Evolutionary conservation across 1,284 basidiomycete genomes (phyloP).

Genomic region (Neonothopanus nambi): DNA sequence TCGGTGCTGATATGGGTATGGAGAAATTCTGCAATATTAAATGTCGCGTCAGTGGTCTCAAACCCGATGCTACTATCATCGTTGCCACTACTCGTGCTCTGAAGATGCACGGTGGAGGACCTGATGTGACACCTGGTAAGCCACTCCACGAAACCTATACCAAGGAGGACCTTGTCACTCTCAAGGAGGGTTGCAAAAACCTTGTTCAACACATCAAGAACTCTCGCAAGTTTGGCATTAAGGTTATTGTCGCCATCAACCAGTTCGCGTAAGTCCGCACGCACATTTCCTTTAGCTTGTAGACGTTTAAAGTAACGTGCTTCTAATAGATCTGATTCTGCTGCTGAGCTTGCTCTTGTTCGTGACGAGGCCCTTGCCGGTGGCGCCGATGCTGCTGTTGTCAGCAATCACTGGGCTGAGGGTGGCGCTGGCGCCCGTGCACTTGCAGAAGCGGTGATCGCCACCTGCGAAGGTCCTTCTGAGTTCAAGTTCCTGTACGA

Average conservation of each 20-base stretch:
- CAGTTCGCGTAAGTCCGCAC: slow-evolving; percentile 77
- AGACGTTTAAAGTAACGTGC: slow-evolving; percentile 2
- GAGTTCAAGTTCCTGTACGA: slow-evolving; percentile 92
- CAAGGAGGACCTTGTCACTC: slow-evolving; percentile 89
- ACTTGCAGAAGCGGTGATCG: slow-evolving; percentile 86
- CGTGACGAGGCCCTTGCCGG: slow-evolving; percentile 78
- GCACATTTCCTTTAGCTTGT: background rate
- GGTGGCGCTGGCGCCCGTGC: slow-evolving; percentile 88
- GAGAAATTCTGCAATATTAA: slow-evolving; percentile 99
- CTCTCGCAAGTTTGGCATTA: slow-evolving; percentile 93
- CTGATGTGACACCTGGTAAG: slow-evolving; percentile 96
- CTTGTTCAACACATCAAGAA: slow-evolving; percentile 94
- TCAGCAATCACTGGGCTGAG: slow-evolving; percentile 96
- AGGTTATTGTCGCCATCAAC: slow-evolving; percentile 96
- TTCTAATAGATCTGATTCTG: slow-evolving; percentile 76
- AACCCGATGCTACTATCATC: slow-evolving; percentile 92
- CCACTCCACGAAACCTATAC: slow-evolving; percentile 92
- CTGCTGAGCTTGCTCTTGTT: slow-evolving; percentile 87
- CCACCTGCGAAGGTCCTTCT: slow-evolving; percentile 81
- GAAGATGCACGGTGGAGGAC: slow-evolving; percentile 99
- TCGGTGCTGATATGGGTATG: slow-evolving; percentile 99
- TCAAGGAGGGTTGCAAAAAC: slow-evolving; percentile 93
- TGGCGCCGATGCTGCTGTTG: slow-evolving; percentile 94
- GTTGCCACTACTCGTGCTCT: slow-evolving; percentile 97
- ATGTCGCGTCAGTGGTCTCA: slow-evolving; percentile 91